These are phyloP conservation scores for Sambucus nigra DNA, from an alignment of 129 eudicot genomes.

Conservation along the genomic window DNA sequence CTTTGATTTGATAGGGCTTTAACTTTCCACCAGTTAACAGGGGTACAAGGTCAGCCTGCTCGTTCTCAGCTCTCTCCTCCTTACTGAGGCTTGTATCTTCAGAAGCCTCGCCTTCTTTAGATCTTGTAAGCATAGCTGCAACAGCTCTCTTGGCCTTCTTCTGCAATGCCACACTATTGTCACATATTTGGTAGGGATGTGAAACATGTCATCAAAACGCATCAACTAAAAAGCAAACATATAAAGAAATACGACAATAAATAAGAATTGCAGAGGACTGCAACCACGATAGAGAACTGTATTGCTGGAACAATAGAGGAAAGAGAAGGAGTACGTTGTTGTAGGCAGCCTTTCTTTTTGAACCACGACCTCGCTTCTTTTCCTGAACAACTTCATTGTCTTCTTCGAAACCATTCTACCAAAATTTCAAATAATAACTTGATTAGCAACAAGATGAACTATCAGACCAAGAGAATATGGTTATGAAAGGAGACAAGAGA, in stretches of 20 bases:
- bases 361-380: conserved; percentile 65
- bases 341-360: conserved; percentile 60
- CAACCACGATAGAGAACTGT: too few relatives aligned
- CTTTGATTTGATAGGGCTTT: conserved; percentile 90
- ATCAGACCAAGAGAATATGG: neutral
- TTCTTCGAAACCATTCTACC: conserved; percentile 58
- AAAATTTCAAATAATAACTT: conserved; percentile 3
- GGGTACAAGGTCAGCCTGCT: conserved; percentile 80
- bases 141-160: conserved; percentile 92
- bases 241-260: neutral
- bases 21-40: conserved; percentile 88
- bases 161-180: conserved; percentile 38
- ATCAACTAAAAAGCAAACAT: too few relatives aligned
- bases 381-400: conserved; percentile 34
- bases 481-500: neutral
- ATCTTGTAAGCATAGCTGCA: conserved; percentile 84
- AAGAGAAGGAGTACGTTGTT: conserved; percentile 37
- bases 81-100: conserved; percentile 50
- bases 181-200: too few relatives aligned
- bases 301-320: neutral
- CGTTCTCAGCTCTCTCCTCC: conserved; percentile 63
- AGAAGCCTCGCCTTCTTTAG: conserved; percentile 45
- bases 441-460: conserved; percentile 10
- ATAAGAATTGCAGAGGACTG: too few relatives aligned
- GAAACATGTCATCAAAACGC: too few relatives aligned